Conservation (phyloP, 2,329 filamentous ascomycete genomes). For the Lachnellula subtilissima region DNA sequence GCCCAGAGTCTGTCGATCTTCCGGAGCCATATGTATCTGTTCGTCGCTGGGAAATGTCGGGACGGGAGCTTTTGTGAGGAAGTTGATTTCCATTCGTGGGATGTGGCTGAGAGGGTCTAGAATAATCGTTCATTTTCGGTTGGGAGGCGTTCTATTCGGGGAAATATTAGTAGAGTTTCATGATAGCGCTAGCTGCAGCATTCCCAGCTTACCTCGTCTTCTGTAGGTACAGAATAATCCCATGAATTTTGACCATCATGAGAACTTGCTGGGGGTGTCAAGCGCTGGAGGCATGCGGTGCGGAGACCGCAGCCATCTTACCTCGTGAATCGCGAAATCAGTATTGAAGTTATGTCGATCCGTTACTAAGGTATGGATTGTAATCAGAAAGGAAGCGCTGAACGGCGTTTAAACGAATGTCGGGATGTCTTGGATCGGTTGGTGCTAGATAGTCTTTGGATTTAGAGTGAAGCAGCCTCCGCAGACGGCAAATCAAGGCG, state of each 20-base stretch:
- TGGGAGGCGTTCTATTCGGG: conserved; percentile 11
- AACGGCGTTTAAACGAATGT: too few species aligned
- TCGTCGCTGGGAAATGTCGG: conserved; percentile 21
- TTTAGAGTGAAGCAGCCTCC: too few species aligned
- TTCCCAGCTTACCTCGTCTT: conserved; percentile 26
- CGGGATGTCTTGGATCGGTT: neutral
- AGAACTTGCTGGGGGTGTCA: conserved; percentile 31
- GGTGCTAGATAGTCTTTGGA: too few species aligned
- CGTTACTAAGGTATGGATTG: neutral
- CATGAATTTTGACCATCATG: conserved; percentile 27
- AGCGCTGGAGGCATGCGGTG: conserved; percentile 30
- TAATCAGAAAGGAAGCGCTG: too few species aligned
- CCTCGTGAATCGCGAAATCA: conserved; percentile 10
- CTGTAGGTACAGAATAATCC: conserved; percentile 29
- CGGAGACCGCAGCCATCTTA: conserved; percentile 33
- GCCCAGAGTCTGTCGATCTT: conserved; percentile 19
- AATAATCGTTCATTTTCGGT: conserved; percentile 17
- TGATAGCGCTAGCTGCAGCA: neutral
- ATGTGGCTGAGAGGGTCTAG: conserved; percentile 18
- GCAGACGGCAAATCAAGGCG: too few species aligned
- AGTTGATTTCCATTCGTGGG: conserved; percentile 20
- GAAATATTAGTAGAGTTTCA: neutral
- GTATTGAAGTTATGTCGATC: neutral
- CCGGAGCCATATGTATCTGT: conserved; percentile 14
- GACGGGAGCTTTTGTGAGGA: conserved; percentile 19